These are phyloP conservation scores for Ceratobasidium sp. DNA, from an alignment of 1,284 basidiomycete species.

Conservation along the genomic window DNA sequence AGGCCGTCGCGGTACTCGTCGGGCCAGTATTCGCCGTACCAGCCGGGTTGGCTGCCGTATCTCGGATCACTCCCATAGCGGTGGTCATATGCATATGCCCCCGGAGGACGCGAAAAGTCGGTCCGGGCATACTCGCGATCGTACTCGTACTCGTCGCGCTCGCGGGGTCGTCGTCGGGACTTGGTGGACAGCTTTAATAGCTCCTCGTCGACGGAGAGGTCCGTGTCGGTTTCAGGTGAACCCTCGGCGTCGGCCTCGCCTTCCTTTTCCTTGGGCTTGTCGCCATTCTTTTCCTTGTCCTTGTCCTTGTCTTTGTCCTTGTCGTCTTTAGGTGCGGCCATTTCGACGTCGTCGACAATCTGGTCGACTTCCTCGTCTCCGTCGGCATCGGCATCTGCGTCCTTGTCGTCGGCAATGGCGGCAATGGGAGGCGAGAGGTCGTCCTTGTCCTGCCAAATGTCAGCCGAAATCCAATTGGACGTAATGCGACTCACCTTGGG, in stretches of 20 bases:
- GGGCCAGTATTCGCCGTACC: neutral
- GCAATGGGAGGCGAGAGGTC: slow-evolving; percentile 28
- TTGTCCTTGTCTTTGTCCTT: slow-evolving; percentile 2
- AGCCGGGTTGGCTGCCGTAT: neutral
- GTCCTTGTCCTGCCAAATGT: neutral
- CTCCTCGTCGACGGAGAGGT: slow-evolving; percentile 34
- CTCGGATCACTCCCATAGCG: slow-evolving; percentile 12
- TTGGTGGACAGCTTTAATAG: slow-evolving; percentile 21
- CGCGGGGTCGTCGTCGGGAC: neutral
- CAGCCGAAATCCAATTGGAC: neutral
- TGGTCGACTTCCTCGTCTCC: slow-evolving; percentile 60
- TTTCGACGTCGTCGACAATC: slow-evolving; percentile 67
- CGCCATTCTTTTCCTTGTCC: slow-evolving; percentile 6
- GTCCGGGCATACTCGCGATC: slow-evolving; percentile 1
- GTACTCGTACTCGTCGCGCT: slow-evolving; percentile 2
- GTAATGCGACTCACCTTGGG: slow-evolving; percentile 11
- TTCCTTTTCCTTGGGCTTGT: neutral
- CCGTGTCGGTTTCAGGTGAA: slow-evolving; percentile 25
- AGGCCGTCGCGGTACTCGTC: neutral
- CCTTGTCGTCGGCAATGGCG: slow-evolving; percentile 54
- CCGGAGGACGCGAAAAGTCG: neutral
- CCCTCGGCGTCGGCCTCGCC: slow-evolving; percentile 10
- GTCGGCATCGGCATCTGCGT: slow-evolving; percentile 56
- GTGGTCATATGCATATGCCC: neutral
- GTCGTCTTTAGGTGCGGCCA: slow-evolving; percentile 9